These are phyloP conservation scores for Cicer pinnatifidum DNA, from an alignment of 306 rosid species.

Conservation along the genomic window DNA sequence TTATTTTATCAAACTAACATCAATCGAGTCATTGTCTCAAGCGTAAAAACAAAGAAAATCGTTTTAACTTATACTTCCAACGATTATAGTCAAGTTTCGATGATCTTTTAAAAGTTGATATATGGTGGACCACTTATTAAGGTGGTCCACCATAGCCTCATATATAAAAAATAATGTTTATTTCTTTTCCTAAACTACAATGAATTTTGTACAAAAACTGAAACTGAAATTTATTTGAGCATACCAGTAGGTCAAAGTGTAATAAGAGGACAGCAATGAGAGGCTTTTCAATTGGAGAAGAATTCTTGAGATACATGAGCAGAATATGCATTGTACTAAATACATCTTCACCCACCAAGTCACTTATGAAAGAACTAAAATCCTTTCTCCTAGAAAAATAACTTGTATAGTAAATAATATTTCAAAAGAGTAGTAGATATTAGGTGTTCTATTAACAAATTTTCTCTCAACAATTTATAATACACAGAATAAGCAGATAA, in stretches of 20 bases:
- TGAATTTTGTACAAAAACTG: too few relatives aligned
- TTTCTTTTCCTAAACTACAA: too few relatives aligned
- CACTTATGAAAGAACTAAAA: slow-evolving; percentile 55
- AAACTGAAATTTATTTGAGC: neutral
- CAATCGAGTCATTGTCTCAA: too few relatives aligned
- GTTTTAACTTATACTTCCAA: too few relatives aligned
- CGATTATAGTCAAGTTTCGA: too few relatives aligned
- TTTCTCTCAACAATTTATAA: slow-evolving; percentile 25
- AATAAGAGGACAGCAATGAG: slow-evolving; percentile 67
- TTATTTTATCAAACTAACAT: too few relatives aligned
- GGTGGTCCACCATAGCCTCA: too few relatives aligned
- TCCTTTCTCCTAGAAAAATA: slow-evolving; percentile 66
- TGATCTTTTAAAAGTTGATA: too few relatives aligned
- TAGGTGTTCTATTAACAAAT: neutral
- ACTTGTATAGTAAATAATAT: slow-evolving; percentile 12
- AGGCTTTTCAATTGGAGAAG: slow-evolving; percentile 60
- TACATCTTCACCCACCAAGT: slow-evolving; percentile 58
- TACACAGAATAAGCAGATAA: neutral
- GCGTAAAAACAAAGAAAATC: too few relatives aligned
- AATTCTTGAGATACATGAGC: slow-evolving; percentile 57
- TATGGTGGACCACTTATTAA: too few relatives aligned
- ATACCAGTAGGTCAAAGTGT: slow-evolving; percentile 62
- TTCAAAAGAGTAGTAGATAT: slow-evolving; percentile 1
- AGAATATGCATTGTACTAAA: slow-evolving; percentile 53
- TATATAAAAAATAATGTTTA: too few relatives aligned